Percentiles rank a stretch among this genome's conserved stretches.
Evolutionary conservation across 2,329 filamentous ascomycete genomes (phyloP).

Genomic region (Tolypocladium album): DNA sequence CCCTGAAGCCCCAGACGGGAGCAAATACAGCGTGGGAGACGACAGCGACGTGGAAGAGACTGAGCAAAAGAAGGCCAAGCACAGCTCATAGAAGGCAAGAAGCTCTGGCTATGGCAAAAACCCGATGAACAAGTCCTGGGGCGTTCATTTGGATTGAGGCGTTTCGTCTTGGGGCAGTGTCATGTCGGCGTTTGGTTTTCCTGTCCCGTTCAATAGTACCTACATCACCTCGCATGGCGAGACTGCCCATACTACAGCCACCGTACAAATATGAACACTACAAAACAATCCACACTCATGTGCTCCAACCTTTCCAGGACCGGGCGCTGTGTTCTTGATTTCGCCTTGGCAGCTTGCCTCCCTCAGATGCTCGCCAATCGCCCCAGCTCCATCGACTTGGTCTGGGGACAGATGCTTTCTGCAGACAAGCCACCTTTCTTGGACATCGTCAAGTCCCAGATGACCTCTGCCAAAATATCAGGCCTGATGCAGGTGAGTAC

Average conservation of each 20-base stretch:
- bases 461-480: not conserved
- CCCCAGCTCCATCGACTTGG: not conserved
- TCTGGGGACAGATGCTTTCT: not conserved
- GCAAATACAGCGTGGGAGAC: conserved; percentile 46
- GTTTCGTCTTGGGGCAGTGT: not conserved
- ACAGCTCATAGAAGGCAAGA: not conserved
- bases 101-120: not conserved
- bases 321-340: not conserved
- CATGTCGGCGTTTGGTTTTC: not conserved
- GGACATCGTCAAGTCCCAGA: not conserved
- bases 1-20: conserved; percentile 27
- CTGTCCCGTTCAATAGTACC: not conserved
- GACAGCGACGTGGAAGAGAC: conserved; percentile 40
- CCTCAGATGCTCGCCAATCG: not conserved
- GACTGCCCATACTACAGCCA: not conserved
- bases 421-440: not conserved
- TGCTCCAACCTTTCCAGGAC: not conserved
- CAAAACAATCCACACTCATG: not conserved
- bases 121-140: not conserved
- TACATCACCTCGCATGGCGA: not conserved
- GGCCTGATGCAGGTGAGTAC: not conserved
- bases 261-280: not conserved
- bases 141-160: not conserved
- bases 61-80: conserved; percentile 7
- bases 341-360: not conserved